These are phyloP conservation scores for Porphyridium purpureum DNA, from an alignment of 23 red algal species.

Conservation along the genomic window DNA sequence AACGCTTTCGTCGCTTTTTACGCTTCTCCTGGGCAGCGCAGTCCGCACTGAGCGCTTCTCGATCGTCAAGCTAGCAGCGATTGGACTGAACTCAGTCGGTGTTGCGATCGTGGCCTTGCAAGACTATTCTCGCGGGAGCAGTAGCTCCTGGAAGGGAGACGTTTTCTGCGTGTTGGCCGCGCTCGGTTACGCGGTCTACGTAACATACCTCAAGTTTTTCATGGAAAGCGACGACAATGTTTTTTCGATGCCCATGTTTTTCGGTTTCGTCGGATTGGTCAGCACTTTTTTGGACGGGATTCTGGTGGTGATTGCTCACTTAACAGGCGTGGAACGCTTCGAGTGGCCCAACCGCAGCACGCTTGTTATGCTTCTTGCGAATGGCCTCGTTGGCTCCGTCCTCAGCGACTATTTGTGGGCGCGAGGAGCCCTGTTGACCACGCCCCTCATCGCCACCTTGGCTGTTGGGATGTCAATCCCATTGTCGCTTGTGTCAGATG, in stretches of 20 bases:
- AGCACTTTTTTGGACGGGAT: conserved; percentile 11
- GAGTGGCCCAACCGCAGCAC: conserved; percentile 16
- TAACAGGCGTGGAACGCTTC: conserved; percentile 22
- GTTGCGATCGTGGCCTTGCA: conserved; percentile 26
- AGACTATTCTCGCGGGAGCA: conserved; percentile 13
- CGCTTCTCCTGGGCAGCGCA: conserved; percentile 40
- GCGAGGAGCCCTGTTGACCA: conserved; percentile 17
- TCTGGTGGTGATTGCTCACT: conserved; percentile 17
- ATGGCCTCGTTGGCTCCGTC: conserved; percentile 71
- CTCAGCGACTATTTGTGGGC: conserved; percentile 95
- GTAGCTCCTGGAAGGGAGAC: conserved; percentile 25
- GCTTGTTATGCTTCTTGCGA: conserved; percentile 24
- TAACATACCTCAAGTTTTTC: conserved; percentile 26
- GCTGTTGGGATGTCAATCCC: conserved; percentile 61
- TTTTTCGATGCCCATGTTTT: conserved; percentile 30
- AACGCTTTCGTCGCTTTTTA: conserved; percentile 60
- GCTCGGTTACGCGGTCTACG: conserved; percentile 56
- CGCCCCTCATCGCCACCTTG: conserved; percentile 69
- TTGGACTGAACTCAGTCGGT: conserved; percentile 28
- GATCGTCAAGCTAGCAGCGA: conserved; percentile 23
- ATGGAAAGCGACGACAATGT: not conserved
- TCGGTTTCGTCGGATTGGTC: conserved; percentile 37
- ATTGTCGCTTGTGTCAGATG: conserved; percentile 42
- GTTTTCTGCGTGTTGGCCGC: conserved; percentile 30
- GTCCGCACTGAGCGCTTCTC: conserved; percentile 35